These are phyloP conservation scores for Lasiodiplodia citricola DNA, from an alignment of 2,329 filamentous ascomycete genomes.

Conservation along the genomic window DNA sequence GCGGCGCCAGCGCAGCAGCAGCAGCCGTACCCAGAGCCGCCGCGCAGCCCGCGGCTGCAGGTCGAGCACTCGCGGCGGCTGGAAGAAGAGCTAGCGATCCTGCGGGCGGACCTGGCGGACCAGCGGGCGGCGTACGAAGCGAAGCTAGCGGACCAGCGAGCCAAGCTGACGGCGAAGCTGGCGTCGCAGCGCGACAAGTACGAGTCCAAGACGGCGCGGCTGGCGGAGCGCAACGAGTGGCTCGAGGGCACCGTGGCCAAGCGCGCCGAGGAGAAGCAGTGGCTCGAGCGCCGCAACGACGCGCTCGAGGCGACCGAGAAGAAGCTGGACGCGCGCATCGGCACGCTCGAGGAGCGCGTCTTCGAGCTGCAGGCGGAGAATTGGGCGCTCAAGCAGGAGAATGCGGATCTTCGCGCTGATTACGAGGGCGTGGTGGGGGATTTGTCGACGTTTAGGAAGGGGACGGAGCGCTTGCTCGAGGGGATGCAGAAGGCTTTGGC, in stretches of 20 bases:
- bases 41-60: slow-evolving; percentile 20
- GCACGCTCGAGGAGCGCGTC: background rate
- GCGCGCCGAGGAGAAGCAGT: slow-evolving; percentile 10
- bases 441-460: background rate
- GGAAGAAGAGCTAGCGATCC: slow-evolving; percentile 18
- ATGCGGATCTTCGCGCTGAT: background rate
- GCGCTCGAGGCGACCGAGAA: slow-evolving; percentile 1
- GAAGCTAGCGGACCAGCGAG: background rate
- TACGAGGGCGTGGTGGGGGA: background rate
- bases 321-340: slow-evolving; percentile 1
- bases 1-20: background rate
- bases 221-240: slow-evolving; percentile 14
- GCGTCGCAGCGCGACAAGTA: slow-evolving; percentile 5
- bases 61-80: slow-evolving; percentile 19
- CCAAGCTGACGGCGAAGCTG: background rate
- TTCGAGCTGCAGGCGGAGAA: slow-evolving; percentile 1
- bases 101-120: background rate
- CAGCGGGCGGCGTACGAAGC: background rate
- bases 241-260: slow-evolving; percentile 14
- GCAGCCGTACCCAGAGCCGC: background rate
- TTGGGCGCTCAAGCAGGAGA: background rate
- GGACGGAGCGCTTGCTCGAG: background rate
- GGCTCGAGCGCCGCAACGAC: slow-evolving; percentile 13
- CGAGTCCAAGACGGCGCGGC: background rate
- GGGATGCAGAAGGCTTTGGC: background rate